Conservation (phyloP, 164 flowering plant species). For the Tetracentron sinense region DNA sequence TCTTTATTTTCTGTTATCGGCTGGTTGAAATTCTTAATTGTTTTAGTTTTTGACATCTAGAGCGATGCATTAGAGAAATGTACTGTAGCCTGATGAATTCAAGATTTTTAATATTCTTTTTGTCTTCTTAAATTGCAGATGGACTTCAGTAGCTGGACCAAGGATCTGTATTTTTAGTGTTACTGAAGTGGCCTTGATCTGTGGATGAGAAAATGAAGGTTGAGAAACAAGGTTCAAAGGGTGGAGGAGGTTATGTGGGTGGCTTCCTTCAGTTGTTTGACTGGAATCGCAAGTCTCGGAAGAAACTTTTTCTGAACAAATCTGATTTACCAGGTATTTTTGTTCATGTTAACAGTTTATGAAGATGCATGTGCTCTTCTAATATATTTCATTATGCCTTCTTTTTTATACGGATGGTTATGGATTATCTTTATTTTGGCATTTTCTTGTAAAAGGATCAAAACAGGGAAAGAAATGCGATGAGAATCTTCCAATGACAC, state of each 20-base stretch:
- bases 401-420: too few species aligned
- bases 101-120: too few species aligned
- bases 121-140: too few species aligned
- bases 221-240: constrained; percentile 51
- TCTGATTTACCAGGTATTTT: constrained; percentile 37
- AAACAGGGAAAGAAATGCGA: constrained; percentile 31
- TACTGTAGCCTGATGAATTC: too few species aligned
- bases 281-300: constrained; percentile 65
- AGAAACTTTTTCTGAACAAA: constrained; percentile 48
- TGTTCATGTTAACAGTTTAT: too few species aligned
- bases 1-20: neutral
- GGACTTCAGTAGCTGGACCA: neutral
- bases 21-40: neutral
- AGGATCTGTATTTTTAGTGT: too few species aligned
- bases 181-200: neutral
- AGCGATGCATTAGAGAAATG: neutral
- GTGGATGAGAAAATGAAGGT: constrained; percentile 37
- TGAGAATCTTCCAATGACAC: constrained; percentile 19
- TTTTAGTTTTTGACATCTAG: neutral
- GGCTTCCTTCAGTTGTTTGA: constrained; percentile 55
- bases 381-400: too few species aligned
- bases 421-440: neutral
- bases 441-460: constrained; percentile 24
- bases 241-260: constrained; percentile 21
- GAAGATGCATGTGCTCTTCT: too few species aligned